These are phyloP conservation scores for Pyropia haitanensis DNA, from an alignment of 23 red algal species.

Conservation along the genomic window DNA sequence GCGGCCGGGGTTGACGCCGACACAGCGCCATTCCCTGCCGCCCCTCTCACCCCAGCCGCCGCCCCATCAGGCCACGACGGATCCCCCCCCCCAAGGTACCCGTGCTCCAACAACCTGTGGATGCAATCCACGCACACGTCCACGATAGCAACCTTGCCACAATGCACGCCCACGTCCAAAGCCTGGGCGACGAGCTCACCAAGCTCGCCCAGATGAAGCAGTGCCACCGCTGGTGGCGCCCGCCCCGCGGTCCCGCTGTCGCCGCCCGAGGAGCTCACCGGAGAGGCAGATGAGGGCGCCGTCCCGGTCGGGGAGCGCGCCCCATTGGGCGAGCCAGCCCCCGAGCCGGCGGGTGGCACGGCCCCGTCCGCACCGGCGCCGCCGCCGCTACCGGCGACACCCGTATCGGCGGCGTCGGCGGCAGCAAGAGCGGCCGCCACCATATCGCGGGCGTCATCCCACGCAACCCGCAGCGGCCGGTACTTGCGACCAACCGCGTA, in stretches of 20 bases:
- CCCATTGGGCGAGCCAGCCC: too few relatives aligned
- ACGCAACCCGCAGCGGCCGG: conserved; percentile 38
- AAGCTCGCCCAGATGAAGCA: not conserved
- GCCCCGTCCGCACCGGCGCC: too few relatives aligned
- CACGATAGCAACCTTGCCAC: conserved; percentile 40
- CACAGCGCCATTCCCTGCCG: not conserved
- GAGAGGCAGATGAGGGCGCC: too few relatives aligned
- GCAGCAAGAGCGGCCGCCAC: conserved; percentile 1
- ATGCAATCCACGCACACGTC: conserved; percentile 75
- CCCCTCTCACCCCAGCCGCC: not conserved
- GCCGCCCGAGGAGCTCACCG: too few relatives aligned
- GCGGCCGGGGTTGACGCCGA: too few relatives aligned
- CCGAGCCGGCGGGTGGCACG: too few relatives aligned
- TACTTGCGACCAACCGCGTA: conserved; percentile 41
- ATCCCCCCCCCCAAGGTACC: conserved; percentile 32
- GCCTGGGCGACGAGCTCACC: conserved; percentile 33
- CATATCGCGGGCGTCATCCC: conserved; percentile 2
- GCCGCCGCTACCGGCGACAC: too few relatives aligned
- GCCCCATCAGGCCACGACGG: not conserved
- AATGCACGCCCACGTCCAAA: conserved; percentile 25
- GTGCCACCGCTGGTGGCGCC: too few relatives aligned
- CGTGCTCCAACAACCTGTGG: conserved; percentile 74
- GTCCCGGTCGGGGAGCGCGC: too few relatives aligned
- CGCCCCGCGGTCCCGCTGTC: too few relatives aligned
- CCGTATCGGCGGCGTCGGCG: conserved; percentile 11